Evolutionary conservation across 352 stramenopile genomes (phyloP), one percentile per base, ranked within the genome.

Genomic region (Ochromonadaceae sp.): DNA sequence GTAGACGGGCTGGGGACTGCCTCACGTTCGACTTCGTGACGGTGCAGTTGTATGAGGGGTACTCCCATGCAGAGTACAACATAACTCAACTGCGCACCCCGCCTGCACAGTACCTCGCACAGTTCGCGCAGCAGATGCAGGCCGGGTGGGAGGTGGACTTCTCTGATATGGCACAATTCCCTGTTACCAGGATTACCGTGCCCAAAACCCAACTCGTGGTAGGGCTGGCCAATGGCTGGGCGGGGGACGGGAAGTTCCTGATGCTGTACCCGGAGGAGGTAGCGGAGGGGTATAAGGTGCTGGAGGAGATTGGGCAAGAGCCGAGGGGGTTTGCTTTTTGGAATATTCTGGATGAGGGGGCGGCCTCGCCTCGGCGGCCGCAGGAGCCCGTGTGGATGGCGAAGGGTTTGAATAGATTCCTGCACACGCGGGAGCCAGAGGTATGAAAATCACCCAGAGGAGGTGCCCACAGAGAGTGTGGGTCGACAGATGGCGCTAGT

Each of bases 21-120:
- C n/a, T n/a, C n/a, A 63, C 55, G 12, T 63, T 63, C 30, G 55
- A 63, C 52, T 63, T 55, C 4, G 26, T 63, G 9, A 50, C 35
- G 22, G 41, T 63, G 22, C 55, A 63, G 31, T 36, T 63, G 2
- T 63, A 63, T 50, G 55, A 63, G 41, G 38, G 35, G 7, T 63
- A 63, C 31, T 34, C 38, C 28, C 55, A 63, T 50, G 25, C 28
- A 14, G 2, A 35, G 31, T 63, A 50, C 22, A 34, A 32, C 15
- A 38, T 63, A 32, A 35, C 55, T 63, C 2, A 26, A n/a, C 12
- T 4, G 26, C 7, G 25, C 10, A 7, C 15, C 7, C 2, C 4
- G 40, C 9, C 38, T 15, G 17, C 10, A 25, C 39, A 63, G 9
- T 5, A 34, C 26, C 22, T 63, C 15, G 15, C 15, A 1, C 22